phyloP scores from a whole-genome alignment of 495 filamentous ascomycete species.

The Trichocladium uniseriatum region DNA sequence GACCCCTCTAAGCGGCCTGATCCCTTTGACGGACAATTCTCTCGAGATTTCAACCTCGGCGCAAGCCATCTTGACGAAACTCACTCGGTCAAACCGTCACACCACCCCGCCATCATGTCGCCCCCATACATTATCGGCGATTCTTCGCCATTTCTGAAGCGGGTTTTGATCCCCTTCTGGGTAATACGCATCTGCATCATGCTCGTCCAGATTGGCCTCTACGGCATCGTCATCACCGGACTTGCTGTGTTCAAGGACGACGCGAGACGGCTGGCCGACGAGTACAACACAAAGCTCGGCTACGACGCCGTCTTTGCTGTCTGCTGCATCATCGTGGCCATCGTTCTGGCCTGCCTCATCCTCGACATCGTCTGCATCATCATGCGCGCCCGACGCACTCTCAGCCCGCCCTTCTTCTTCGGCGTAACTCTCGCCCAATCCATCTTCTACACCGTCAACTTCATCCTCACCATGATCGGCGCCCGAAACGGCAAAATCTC shows the following conservation, averaged over 20 bases:
- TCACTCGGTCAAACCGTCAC: no score
- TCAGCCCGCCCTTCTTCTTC: constrained; percentile 25
- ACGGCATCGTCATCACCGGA: constrained; percentile 14
- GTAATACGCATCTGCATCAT: constrained; percentile 57
- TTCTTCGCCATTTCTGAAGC: constrained; percentile 33
- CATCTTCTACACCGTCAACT: constrained; percentile 14
- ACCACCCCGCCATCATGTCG: constrained; percentile 10
- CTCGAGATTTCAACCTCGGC: no score
- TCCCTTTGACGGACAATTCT: no score
- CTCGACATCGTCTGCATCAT: constrained; percentile 28
- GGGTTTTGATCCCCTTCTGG: constrained; percentile 79
- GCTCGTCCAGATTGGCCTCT: constrained; percentile 18
- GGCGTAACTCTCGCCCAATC: constrained; percentile 22
- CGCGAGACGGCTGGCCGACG: background rate
- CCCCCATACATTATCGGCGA: constrained; percentile 20
- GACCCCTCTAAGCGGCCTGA: no score
- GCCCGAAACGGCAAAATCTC: background rate
- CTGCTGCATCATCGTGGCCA: constrained; percentile 12
- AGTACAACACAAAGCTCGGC: constrained; percentile 12
- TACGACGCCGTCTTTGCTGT: constrained; percentile 12
- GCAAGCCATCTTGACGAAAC: no score
- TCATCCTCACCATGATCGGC: constrained; percentile 18
- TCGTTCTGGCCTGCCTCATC: constrained; percentile 18
- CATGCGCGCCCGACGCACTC: constrained; percentile 23
- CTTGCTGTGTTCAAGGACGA: constrained; percentile 13